phyloP scores from a whole-genome alignment of 768 basidiomycete species.

The Suillus discolor region DNA sequence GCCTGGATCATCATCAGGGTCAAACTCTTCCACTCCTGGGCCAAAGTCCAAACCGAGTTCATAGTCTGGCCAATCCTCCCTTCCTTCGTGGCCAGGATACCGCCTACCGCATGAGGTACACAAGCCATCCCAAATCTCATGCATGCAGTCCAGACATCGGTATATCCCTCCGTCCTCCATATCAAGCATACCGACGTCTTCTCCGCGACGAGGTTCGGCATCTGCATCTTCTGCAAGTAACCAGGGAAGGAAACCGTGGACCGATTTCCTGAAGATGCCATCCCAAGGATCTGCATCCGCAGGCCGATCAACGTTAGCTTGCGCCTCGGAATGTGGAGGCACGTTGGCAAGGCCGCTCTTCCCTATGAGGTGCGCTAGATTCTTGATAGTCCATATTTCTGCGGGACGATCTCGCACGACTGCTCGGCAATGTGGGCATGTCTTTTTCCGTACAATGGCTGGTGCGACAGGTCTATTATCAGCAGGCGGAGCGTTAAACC shows the following conservation, averaged over 20 bases:
- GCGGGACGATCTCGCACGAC: slow-evolving; percentile 47
- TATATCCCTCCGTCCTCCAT: slow-evolving; percentile 77
- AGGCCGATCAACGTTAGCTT: slow-evolving; percentile 30
- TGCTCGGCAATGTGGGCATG: slow-evolving; percentile 48
- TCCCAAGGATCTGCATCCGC: slow-evolving; percentile 62
- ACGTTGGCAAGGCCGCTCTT: slow-evolving; percentile 52
- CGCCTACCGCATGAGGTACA: slow-evolving; percentile 64
- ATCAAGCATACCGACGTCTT: slow-evolving; percentile 66
- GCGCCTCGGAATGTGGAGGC: slow-evolving; percentile 14
- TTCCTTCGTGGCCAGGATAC: slow-evolving; percentile 54
- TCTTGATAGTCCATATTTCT: slow-evolving; percentile 52
- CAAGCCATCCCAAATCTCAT: slow-evolving; percentile 73
- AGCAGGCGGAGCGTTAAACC: slow-evolving; percentile 61
- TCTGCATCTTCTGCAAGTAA: slow-evolving; percentile 21
- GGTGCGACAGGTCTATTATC: slow-evolving; percentile 29
- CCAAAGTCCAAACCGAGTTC: slow-evolving; percentile 40
- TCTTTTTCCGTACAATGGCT: slow-evolving; percentile 39
- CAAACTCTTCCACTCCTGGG: slow-evolving; percentile 35
- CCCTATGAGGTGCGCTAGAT: slow-evolving; percentile 45
- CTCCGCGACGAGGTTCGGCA: slow-evolving; percentile 25
- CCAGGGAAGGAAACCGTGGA: slow-evolving; percentile 21
- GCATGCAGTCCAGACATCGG: slow-evolving; percentile 73
- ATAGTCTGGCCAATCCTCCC: slow-evolving; percentile 30
- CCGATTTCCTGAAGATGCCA: slow-evolving; percentile 52
- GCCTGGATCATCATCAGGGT: slow-evolving; percentile 31